Evolutionary conservation across 768 basidiomycete genomes (phyloP), one percentile per base, ranked within the genome.

Genomic region (Phylloporus arenicola): DNA sequence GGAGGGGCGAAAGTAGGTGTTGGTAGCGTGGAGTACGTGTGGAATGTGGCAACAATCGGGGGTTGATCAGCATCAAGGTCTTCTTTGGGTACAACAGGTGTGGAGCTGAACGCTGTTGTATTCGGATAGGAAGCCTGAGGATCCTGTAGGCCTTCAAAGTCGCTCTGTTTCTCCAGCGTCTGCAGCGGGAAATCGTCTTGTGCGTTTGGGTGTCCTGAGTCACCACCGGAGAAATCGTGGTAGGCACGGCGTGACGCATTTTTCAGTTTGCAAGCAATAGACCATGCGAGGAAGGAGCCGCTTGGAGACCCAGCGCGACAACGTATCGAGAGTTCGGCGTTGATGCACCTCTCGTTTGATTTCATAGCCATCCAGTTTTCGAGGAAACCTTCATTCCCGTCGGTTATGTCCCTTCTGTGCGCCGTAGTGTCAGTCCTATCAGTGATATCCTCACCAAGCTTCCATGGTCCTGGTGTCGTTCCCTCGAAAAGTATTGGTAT

Each of bases 401-500:
- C 17, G 38, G 43, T 37, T 8, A 12, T 20, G 17, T 42, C 31
- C 42, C 48, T 41, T 13, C 29, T 43, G 41, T 49, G 33, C 10
- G 19, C 31, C 33, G 38, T 43, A 13, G 31, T 37, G n/a, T 39
- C 43, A 19, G 22, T 20, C 22, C 34, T 41, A 34, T 52, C 51
- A 20, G 17, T 41, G 22, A 7, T 27, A 29, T 51, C 52, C 50
- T 53, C 45, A 46, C 45, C 30, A 24, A 52, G 39, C 30, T 48
- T 31, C 30, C 52, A 35, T 39, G 55, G 40, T 22, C 46, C 47
- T 12, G 25, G 48, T 38, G 41, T 37, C 16, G 45, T 45, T 12
- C 4, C 43, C 46, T 76, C 73, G 47, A 79, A 67, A 51, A 77
- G 57, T 34, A 82, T 69, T n/a, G 78, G 80, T 48, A 82, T 80